These are phyloP conservation scores for Solanum microdontum DNA, from an alignment of 257 asterid species.

Conservation along the genomic window DNA sequence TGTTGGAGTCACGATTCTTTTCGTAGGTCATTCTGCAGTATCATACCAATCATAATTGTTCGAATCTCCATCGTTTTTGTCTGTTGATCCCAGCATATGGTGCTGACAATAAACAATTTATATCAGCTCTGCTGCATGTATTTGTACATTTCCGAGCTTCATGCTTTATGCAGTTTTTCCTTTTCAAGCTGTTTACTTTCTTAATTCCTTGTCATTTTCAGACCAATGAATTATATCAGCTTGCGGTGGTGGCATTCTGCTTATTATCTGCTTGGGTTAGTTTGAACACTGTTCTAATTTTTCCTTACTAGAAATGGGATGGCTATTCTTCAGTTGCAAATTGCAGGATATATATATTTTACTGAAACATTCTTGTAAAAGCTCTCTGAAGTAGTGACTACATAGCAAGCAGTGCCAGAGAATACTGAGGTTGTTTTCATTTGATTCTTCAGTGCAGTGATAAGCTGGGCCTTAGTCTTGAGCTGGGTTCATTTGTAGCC, in stretches of 20 bases:
- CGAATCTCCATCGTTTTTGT: neutral
- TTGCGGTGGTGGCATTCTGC: constrained; percentile 95
- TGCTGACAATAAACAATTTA: neutral
- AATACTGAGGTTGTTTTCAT: constrained; percentile 1
- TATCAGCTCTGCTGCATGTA: neutral
- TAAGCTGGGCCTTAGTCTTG: constrained; percentile 92
- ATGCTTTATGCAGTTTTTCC: neutral
- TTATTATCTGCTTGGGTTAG: constrained; percentile 93
- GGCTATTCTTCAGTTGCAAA: neutral
- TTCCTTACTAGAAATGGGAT: neutral
- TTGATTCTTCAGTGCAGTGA: constrained; percentile 80
- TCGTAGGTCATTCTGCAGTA: neutral
- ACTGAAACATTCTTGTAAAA: neutral
- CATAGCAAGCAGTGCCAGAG: neutral
- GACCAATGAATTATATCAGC: constrained; percentile 93
- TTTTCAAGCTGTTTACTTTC: constrained; percentile 3
- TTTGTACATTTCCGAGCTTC: neutral
- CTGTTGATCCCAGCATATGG: neutral
- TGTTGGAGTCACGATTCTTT: neutral
- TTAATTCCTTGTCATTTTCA: constrained; percentile 26
- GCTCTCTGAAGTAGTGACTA: neutral
- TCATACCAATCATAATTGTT: neutral
- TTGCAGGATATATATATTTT: neutral
- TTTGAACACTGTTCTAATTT: neutral
- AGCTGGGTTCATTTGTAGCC: constrained; percentile 86